Evolutionary conservation across 768 basidiomycete genomes (phyloP), one percentile per base, ranked within the genome.

Genomic region (Polyporus arcularius): DNA sequence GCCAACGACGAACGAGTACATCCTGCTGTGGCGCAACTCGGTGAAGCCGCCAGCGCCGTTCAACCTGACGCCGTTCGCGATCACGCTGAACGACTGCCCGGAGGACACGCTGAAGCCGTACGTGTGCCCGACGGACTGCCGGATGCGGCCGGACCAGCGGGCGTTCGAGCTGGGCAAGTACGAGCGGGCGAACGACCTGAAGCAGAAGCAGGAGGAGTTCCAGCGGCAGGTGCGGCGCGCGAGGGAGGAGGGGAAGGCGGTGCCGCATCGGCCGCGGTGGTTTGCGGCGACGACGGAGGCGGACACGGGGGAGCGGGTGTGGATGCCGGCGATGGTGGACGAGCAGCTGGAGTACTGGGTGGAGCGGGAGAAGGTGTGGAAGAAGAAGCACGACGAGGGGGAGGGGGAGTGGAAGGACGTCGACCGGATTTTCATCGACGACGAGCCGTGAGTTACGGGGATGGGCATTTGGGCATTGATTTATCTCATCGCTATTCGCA

Each of bases 61-160:
- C 80, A 97, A 97, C 74, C 83, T 98, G 21, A 96, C 96, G 0
- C 96, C 95, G 0, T 98, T 89, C 71, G 95, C 96, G 1, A 85
- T 97, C 63, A 93, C 94, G 0, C 78, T 97, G 61, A 98, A 98
- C 69, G 87, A 96, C 70, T 91, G 91, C 60, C 93, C 94, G 0
- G 74, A 78, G 40, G 83, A 86, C 10, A 83, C 83, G 3, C 76
- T 98, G 12, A 79, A 79, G 58, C 85, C 87, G 4, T 92, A 84
- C 71, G 65, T 98, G 2, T 87, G 88, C 31, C 92, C 93, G 1
- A 98, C 96, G 3, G 96, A 98, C 74, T 98, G 95, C 70, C 85
- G 96, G 4, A 74, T 97, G 30, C 85, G 96, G 0, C 94, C 94
- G 0, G 96, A 98, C 71, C 95, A 97, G 72, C 82, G 96, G 30